phyloP scores from a whole-genome alignment of 805 yeast genomes.

The Candida ponderosae region DNA sequence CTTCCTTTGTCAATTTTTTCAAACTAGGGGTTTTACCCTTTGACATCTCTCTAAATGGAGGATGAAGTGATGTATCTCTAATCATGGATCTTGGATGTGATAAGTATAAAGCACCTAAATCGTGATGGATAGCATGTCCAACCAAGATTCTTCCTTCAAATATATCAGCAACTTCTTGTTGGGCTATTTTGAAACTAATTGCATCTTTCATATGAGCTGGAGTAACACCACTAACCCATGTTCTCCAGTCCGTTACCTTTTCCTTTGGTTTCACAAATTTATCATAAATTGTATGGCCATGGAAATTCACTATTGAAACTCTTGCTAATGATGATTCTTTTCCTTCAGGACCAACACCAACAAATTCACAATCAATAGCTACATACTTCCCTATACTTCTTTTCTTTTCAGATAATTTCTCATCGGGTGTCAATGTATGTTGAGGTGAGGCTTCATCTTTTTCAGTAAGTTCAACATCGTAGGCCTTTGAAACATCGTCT shows the following conservation, averaged over 20 bases:
- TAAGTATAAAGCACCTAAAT: slow-evolving; percentile 57
- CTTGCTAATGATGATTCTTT: slow-evolving; percentile 68
- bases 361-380: slow-evolving; percentile 92
- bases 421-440: slow-evolving; percentile 3
- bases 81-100: slow-evolving; percentile 57
- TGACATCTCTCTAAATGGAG: slow-evolving; percentile 49
- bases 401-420: slow-evolving; percentile 20
- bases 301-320: slow-evolving; percentile 79
- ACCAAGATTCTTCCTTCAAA: slow-evolving; percentile 53
- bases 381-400: slow-evolving; percentile 60
- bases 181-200: slow-evolving; percentile 59
- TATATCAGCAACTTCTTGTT: slow-evolving; percentile 42
- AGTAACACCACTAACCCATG: slow-evolving; percentile 83
- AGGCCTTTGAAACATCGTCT: slow-evolving; percentile 14
- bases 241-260: slow-evolving; percentile 82
- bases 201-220: slow-evolving; percentile 67
- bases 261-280: slow-evolving; percentile 69
- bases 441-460: slow-evolving; percentile 4
- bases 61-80: slow-evolving; percentile 68
- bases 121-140: slow-evolving; percentile 84
- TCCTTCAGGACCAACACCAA: slow-evolving; percentile 80
- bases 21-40: slow-evolving; percentile 69
- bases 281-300: slow-evolving; percentile 67
- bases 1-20: slow-evolving; percentile 52
- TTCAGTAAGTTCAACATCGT: slow-evolving; percentile 3